These are phyloP conservation scores for Beauveria scarabaeidicola DNA, from an alignment of 2,329 filamentous ascomycete genomes.

Conservation along the genomic window DNA sequence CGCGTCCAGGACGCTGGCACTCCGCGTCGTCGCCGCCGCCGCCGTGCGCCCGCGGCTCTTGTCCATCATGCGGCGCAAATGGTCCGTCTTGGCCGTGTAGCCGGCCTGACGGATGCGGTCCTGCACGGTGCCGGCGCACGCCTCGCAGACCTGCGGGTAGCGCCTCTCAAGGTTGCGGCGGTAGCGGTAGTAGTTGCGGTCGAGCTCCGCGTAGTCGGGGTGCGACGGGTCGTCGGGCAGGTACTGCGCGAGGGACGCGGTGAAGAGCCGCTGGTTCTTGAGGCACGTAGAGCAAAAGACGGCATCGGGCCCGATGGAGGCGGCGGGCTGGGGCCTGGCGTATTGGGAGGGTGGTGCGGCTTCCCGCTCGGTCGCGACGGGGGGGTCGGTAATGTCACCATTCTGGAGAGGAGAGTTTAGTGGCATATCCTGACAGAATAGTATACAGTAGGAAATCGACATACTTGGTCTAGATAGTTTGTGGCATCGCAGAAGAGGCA, in stretches of 20 bases:
- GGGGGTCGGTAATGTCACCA: constrained; percentile 85
- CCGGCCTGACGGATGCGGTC: constrained; percentile 59
- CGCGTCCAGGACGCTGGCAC: constrained; percentile 32
- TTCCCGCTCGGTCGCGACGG: constrained; percentile 44
- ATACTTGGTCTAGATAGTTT: constrained; percentile 82
- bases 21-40: constrained; percentile 12
- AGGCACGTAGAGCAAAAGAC: constrained; percentile 70
- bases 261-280: constrained; percentile 81
- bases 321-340: constrained; percentile 33
- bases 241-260: constrained; percentile 69
- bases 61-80: constrained; percentile 66
- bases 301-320: constrained; percentile 19
- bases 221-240: constrained; percentile 56
- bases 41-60: constrained; percentile 39
- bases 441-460: constrained; percentile 12
- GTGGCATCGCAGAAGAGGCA: constrained; percentile 75
- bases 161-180: constrained; percentile 65
- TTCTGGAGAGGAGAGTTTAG: constrained; percentile 41
- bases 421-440: not conserved
- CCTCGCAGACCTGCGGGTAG: constrained; percentile 81
- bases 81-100: constrained; percentile 78
- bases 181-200: constrained; percentile 61
- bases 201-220: constrained; percentile 59
- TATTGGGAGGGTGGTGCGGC: constrained; percentile 36
- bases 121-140: constrained; percentile 69